A percentile compares a stretch with the other conserved stretches of the same genome.
Evolutionary conservation across 805 yeast species (phyloP).

Genomic region (Clavispora vitiphila): DNA sequence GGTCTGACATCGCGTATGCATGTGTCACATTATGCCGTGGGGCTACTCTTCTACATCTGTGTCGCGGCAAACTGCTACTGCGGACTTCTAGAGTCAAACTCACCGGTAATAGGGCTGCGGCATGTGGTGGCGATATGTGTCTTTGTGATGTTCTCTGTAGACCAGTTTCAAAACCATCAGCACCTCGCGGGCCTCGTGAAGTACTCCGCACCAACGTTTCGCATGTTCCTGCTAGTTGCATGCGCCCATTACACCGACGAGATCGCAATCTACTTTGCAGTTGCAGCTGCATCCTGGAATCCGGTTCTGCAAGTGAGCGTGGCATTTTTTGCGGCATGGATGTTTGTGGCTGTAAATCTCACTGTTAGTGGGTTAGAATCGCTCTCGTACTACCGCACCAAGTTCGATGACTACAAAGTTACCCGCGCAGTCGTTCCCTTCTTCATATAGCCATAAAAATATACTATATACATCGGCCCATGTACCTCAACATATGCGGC

Average conservation of each 20-base stretch:
- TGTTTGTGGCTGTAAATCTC: conserved; percentile 44
- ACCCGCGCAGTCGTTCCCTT: conserved; percentile 37
- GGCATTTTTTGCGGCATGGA: conserved; percentile 20
- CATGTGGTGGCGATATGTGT: neutral
- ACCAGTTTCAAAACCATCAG: conserved; percentile 49
- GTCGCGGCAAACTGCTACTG: conserved; percentile 37
- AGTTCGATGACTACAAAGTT: conserved; percentile 23
- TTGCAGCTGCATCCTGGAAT: conserved; percentile 12
- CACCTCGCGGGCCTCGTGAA: conserved; percentile 47
- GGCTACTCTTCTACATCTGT: conserved; percentile 52
- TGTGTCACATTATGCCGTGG: conserved; percentile 61
- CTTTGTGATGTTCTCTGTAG: conserved; percentile 40
- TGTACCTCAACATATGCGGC: too few relatives aligned
- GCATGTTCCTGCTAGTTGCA: conserved; percentile 46
- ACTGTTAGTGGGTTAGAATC: conserved; percentile 53
- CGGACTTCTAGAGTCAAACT: conserved; percentile 4
- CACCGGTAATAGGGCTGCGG: neutral
- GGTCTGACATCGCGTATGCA: conserved; percentile 51
- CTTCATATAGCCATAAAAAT: conserved; percentile 24
- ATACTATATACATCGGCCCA: too few relatives aligned
- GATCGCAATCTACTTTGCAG: conserved; percentile 45
- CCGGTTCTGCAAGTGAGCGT: neutral
- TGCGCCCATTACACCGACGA: conserved; percentile 75
- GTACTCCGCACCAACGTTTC: conserved; percentile 50
- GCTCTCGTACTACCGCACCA: conserved; percentile 38